Evolutionary conservation across 441 rosid species (phyloP), one percentile per base, ranked within the genome.

Genomic region (Populus tomentosa): DNA sequence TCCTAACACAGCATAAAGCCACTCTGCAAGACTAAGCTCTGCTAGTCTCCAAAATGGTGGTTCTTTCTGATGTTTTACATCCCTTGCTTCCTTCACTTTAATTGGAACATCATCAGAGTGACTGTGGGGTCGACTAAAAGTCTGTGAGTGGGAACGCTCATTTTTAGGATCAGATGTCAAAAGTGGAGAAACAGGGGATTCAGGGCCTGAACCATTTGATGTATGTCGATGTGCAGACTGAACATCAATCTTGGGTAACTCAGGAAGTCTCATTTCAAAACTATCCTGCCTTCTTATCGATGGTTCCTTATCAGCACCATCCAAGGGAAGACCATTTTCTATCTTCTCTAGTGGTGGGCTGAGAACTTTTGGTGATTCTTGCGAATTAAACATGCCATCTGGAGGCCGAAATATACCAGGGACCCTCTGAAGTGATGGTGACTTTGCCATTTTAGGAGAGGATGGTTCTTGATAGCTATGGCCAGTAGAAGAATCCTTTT

Each of bases 61-160:
- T 72, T 90, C 85, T 80, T 89, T 86, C 78, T 82, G 83, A 78
- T 84, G 87, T 70, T 79, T 86, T 40, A 75, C 66, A 80, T 88
- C 92, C 84, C 87, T 90, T 75, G 79, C 78, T 79, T 82, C 90
- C 86, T 83, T 86, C 36, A 75, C 72, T 82, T 89, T 87, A 67
- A 82, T 71, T 20, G 87, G 82, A 82, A 86, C 38, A 72, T 89
- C 94, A 87, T 86, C 93, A 72, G 90, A 90, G 78, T 85, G 87
- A 84, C 95, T 85, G 77, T 74, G 91, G 73, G 97, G 96, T 42
- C 98, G 88, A 86, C 99, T 96, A 83, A 92, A 96, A 42, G 98
- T 96, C 86, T 96, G 98, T 13, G 99, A 96, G 80, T 96, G 99
- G 38, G 98, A 96, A 36, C 99, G 94, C 84, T 96, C 99, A 82